Evolutionary conservation across 192 early-diverging fungal genomes (phyloP), one percentile per base, ranked within the genome.

Genomic region (Backusella tarrabulga): DNA sequence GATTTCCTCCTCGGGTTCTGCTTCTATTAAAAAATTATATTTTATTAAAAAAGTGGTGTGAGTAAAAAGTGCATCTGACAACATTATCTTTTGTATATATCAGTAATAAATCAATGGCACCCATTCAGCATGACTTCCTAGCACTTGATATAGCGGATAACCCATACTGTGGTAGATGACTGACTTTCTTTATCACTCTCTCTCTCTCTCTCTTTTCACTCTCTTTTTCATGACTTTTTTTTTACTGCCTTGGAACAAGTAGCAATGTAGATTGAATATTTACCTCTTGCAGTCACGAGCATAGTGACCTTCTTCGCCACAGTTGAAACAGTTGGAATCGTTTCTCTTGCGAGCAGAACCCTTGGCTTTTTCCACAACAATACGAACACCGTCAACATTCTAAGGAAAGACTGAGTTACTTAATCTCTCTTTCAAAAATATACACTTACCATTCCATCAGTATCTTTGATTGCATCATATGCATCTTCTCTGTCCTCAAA

Each of bases 401-500:
- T 81, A 44, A 26, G 6, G 44, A 8, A 41, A 17, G 15, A 32
- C 32, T 40, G 7, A 29, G 3, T 44, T 44, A 14, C 15, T 1
- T 38, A 15, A 12, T 19, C 71, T 17, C 12, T 15, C 42, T 40
- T 41, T 9, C 4, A 9, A 40, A 19, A 66, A 29, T 41, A 44
- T 4, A 26, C 29, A 63, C 44, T 60, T 63, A 80, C 79, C 73
- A 80, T 80, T 14, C 79, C 79, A 34, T 80, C 69, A 17, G 41
- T 38, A 34, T 76, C 76, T 60, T 41, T 60, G 73, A 84, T 34
- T 15, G 81, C 81, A 68, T 84, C 83, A 50, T 84, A 79, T 41
- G 86, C 87, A 66, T 88, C 87, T 9, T 79, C 70, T 21, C 79
- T 80, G 56, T 86, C 80, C 35, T 88, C 84, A 77, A 77, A 88